Evolutionary conservation across 352 stramenopile species (phyloP).

Genomic region (Phytophthora citrophthora): DNA sequence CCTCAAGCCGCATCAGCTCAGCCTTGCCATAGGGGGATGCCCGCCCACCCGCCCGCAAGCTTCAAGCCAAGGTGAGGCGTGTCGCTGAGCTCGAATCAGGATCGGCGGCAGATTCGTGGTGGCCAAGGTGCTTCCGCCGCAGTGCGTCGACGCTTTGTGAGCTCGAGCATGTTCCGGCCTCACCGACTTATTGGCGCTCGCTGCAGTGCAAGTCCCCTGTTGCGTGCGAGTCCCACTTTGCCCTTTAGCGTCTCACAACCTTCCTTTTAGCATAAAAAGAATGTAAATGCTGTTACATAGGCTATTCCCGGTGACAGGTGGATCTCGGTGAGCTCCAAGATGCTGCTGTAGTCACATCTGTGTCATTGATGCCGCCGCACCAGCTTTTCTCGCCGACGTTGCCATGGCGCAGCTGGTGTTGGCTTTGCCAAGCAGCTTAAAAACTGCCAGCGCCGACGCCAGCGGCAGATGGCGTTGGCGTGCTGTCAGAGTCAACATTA

Average conservation of each 20-base stretch:
- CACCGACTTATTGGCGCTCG: conserved; percentile 18
- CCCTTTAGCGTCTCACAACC: conserved; percentile 21
- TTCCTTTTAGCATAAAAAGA: conserved; percentile 2
- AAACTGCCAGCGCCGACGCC: conserved; percentile 2
- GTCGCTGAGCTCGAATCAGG: conserved; percentile 30
- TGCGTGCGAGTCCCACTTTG: conserved; percentile 16
- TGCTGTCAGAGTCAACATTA: conserved; percentile 21
- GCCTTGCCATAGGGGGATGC: conserved; percentile 3
- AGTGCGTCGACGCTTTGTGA: conserved; percentile 14
- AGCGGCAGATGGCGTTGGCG: conserved; percentile 20
- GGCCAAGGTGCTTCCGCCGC: not conserved
- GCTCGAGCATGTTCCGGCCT: conserved; percentile 6
- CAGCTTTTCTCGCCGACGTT: conserved; percentile 14
- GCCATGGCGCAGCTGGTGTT: conserved; percentile 13
- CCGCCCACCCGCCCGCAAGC: not conserved
- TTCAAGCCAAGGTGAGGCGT: conserved; percentile 11
- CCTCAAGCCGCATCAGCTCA: not conserved
- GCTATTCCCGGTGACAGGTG: not conserved
- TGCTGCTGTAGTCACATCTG: not conserved
- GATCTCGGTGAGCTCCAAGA: conserved; percentile 13
- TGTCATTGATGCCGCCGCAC: conserved; percentile 2
- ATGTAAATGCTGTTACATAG: not conserved
- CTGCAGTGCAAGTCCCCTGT: not conserved
- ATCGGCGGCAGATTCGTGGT: conserved; percentile 22
- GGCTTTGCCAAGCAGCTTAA: conserved; percentile 5